These are phyloP conservation scores for Fusarium marasasianum DNA, from an alignment of 2,329 filamentous ascomycete genomes.

Conservation along the genomic window DNA sequence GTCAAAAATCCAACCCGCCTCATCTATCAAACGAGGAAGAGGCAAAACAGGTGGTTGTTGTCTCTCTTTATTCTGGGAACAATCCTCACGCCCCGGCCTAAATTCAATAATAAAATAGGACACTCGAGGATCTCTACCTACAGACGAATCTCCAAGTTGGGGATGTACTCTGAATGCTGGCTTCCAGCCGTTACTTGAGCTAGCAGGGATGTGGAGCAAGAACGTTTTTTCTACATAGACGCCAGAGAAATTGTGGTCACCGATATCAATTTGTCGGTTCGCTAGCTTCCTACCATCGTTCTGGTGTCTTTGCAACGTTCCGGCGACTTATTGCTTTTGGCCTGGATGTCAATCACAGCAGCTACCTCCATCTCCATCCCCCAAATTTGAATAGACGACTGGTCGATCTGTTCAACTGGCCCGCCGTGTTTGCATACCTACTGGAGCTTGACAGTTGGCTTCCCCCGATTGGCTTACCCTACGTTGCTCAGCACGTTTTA, in stretches of 20 bases:
- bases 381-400: not conserved
- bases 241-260: conserved; percentile 20
- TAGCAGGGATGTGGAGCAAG: conserved; percentile 34
- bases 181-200: conserved; percentile 23
- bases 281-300: not conserved
- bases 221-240: conserved; percentile 31
- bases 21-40: conserved; percentile 9
- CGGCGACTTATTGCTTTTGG: conserved; percentile 13
- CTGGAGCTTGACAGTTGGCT: conserved; percentile 46
- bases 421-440: conserved; percentile 27
- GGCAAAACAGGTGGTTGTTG: conserved; percentile 7
- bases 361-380: conserved; percentile 26
- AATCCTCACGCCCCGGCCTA: not conserved
- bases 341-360: conserved; percentile 33
- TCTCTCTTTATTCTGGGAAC: not conserved
- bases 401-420: conserved; percentile 27
- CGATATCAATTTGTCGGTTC: conserved; percentile 11
- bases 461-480: conserved; percentile 45
- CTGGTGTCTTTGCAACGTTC: conserved; percentile 8
- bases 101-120: conserved; percentile 4
- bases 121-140: not conserved
- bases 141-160: not conserved
- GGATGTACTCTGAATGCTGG: conserved; percentile 17
- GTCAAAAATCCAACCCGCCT: conserved; percentile 3
- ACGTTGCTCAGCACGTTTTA: conserved; percentile 48